Evolutionary conservation across 2,329 filamentous ascomycete genomes (phyloP).

Genomic region (Gnomoniopsis smithogilvyi): DNA sequence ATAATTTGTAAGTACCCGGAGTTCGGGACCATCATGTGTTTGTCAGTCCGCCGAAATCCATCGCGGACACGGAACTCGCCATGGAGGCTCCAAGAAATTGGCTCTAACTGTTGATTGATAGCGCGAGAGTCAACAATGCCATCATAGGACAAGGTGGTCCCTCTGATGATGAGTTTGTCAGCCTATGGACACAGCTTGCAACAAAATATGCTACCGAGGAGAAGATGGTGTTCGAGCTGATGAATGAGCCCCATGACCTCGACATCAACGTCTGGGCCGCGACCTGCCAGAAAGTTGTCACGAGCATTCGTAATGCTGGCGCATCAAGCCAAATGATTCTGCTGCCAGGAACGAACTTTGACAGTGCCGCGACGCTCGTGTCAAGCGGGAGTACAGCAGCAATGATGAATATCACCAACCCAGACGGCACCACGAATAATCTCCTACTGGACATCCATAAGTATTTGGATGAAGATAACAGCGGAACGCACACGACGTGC

Average conservation of each 20-base stretch:
- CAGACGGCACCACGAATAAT: conserved; percentile 52
- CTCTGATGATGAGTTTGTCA: conserved; percentile 57
- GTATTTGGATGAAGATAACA: conserved; percentile 54
- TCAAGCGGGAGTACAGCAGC: conserved; percentile 48
- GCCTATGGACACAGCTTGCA: conserved; percentile 57
- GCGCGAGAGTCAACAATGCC: conserved; percentile 55
- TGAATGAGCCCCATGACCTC: conserved; percentile 67
- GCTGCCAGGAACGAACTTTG: conserved; percentile 59
- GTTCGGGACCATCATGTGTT: not conserved
- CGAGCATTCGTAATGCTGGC: conserved; percentile 60
- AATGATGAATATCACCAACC: conserved; percentile 52
- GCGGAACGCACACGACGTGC: conserved; percentile 47
- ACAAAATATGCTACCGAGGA: conserved; percentile 51
- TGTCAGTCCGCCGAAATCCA: not conserved
- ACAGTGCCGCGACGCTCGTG: conserved; percentile 46
- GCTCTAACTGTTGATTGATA: too few species aligned
- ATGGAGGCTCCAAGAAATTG: too few species aligned
- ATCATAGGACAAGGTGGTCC: conserved; percentile 67
- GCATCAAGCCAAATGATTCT: conserved; percentile 60
- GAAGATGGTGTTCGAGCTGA: conserved; percentile 62
- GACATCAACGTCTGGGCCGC: conserved; percentile 55
- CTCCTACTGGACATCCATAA: conserved; percentile 59
- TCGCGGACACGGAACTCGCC: too few species aligned
- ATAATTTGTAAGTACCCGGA: conserved; percentile 46
- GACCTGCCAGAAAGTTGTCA: conserved; percentile 60